These are phyloP conservation scores for Serendipita sp. DNA, from an alignment of 768 basidiomycete species.

Conservation along the genomic window DNA sequence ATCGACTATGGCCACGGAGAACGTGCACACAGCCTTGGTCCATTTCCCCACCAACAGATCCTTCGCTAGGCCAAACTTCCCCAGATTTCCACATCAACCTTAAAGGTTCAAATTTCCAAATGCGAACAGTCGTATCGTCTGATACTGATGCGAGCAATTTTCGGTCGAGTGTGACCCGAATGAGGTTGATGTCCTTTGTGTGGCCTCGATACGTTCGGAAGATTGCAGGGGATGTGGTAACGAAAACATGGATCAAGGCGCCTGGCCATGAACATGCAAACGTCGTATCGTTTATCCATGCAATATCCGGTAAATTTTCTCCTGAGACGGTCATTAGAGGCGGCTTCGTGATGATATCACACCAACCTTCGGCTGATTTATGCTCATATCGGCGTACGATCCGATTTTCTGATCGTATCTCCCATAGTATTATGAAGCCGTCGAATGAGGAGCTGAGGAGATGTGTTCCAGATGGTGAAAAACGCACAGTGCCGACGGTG, in stretches of 20 bases:
- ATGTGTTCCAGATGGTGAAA: conserved; percentile 59
- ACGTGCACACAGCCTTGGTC: conserved; percentile 24
- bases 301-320: neutral
- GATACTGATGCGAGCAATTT: conserved; percentile 18
- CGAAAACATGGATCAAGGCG: neutral
- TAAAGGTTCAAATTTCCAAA: conserved; percentile 16
- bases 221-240: conserved; percentile 11
- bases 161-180: conserved; percentile 17
- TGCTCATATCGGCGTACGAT: neutral
- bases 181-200: conserved; percentile 20
- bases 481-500: conserved; percentile 28
- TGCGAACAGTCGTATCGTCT: conserved; percentile 19
- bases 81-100: conserved; percentile 9
- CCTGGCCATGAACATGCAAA: neutral
- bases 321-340: no score
- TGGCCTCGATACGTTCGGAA: conserved; percentile 18
- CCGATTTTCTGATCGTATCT: conserved; percentile 26
- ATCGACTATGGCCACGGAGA: conserved; percentile 26
- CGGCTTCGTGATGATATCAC: no score
- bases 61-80: neutral
- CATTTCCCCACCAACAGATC: neutral
- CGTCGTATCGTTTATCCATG: neutral
- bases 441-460: conserved; percentile 66
- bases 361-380: no score
- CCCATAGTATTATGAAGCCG: conserved; percentile 64